Base-by-base conservation (phyloP, 805 yeast genomes). In the Candida oleophila region DNA sequence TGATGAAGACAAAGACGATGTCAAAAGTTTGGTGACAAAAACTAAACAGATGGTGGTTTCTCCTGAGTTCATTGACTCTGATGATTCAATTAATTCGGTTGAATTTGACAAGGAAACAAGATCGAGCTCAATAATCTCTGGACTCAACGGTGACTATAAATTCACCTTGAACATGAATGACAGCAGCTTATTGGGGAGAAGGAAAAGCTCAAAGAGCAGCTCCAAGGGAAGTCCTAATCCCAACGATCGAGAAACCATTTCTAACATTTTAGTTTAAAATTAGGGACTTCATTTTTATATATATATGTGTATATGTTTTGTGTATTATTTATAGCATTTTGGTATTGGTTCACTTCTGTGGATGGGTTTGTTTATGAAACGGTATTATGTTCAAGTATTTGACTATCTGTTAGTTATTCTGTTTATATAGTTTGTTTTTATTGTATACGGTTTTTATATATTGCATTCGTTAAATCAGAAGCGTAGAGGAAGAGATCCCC, bases 111-210 rank as follows among this genome's bases (percentile, higher is more conserved):
- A 63, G 44, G 71, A 61, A 40, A 69, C 76, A 3, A 53, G 74
- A 38, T 67, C 73, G n/a, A 62, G 68, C 12, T 64, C 71, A 3
- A 65, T 71, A 3, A 66, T 71, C 15, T 65, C 73, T 14, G 71
- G 71, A 16, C 60, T 66, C 2, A 67, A 62, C 42, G 74, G 73
- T 3, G 74, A 68, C 43, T 68, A 61, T 52, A 71, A 71, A 50
- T 81, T 85, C 52, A 85, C 85, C 45, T 69, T 85, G 48, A 81
- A 78, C 49, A 62, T 85, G 56, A 81, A 81, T 46, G 85, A 84
- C 18, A 81, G 88, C 38, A 83, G 85, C 28, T 63, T 85, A 49
- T 65, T 85, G 34, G 77, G 81, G 40, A 69, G 89, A 45, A 68
- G 89, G 41, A 73, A 73, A 49, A 63, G 69, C 3, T 63, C 69